Evolutionary conservation across 1,139 yeast genomes (phyloP).

Genomic region (Protomyces arabidopsidicola): DNA sequence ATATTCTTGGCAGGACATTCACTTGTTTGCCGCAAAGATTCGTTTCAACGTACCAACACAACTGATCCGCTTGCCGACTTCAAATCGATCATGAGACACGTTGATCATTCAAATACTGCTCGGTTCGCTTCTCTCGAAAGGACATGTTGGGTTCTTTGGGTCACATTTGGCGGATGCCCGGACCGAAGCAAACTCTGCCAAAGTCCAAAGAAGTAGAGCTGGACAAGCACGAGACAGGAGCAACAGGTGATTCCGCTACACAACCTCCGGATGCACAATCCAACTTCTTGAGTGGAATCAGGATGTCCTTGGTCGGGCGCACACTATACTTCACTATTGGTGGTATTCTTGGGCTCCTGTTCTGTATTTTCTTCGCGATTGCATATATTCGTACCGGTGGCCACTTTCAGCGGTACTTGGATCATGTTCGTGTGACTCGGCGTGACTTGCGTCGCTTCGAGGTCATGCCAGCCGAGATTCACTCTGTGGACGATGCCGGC

Average conservation of each 20-base stretch:
- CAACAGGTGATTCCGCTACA: too few species aligned
- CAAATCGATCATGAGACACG: too few species aligned
- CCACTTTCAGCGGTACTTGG: neutral
- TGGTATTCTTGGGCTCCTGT: neutral
- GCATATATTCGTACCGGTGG: neutral
- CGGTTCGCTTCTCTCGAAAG: too few species aligned
- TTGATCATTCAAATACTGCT: too few species aligned
- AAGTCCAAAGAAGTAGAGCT: neutral
- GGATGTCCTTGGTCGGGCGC: neutral
- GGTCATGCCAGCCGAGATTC: neutral
- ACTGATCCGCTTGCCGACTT: too few species aligned
- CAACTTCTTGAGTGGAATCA: too few species aligned
- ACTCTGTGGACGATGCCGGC: neutral
- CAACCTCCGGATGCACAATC: too few species aligned
- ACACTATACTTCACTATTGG: neutral
- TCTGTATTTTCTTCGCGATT: neutral
- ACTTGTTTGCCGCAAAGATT: too few species aligned
- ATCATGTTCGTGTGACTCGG: neutral
- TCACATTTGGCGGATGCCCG: neutral
- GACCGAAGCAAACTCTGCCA: neutral
- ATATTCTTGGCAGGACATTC: too few species aligned
- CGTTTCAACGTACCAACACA: too few species aligned
- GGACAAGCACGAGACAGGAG: too few species aligned
- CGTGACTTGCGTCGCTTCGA: neutral
- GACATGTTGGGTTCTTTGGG: neutral